Evolutionary conservation across 192 early-diverging fungal genomes (phyloP), one percentile per base, ranked within the genome.

Genomic region (Coemansia sp.): DNA sequence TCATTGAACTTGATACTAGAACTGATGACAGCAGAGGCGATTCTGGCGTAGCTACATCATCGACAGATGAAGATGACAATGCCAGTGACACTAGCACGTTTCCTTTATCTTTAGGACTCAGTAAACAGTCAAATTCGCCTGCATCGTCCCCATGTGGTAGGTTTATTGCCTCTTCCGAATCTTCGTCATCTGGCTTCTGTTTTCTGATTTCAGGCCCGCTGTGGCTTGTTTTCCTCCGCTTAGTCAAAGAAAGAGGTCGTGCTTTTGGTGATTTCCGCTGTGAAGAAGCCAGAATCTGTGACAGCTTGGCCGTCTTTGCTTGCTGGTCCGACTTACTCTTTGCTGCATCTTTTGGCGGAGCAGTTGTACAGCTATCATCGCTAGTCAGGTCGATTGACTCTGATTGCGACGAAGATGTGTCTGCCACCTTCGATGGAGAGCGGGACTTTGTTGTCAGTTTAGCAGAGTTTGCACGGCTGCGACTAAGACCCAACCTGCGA

Each of bases 401-500:
- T 39, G 68, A 48, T 39, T 59, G 73, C 8, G 73, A 77, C n/a
- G 55, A 63, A 1, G 38, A 57, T 30, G 6, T 39, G 37, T 24
- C 21, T 13, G 13, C 55, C 27, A 12, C 41, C 14, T 42, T 37
- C 11, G 43, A 47, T 13, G 57, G 45, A 14, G 43, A 34, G 50
- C 40, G 59, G 19, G 10, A 12, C 34, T 9, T 19, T 34, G 34
- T 53, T 34, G 22, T 41, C 25, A 34, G 44, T 17, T 48, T 53
- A 34, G 64, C n/a, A 5, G 40, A 8, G 14, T 45, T 33, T 49
- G 57, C 67, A 17, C 62, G 46, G 61, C 69, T 78, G 37, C 74
- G 74, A 25, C 74, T 71, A 18, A 71, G 61, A 0, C 74, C 74
- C 19, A 78, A 55, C 11, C 74, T 49, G 30, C 68, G 52, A 15